Evolutionary conservation across 1,139 yeast species (phyloP).

Genomic region (Yamadazyma atmosphaerica): DNA sequence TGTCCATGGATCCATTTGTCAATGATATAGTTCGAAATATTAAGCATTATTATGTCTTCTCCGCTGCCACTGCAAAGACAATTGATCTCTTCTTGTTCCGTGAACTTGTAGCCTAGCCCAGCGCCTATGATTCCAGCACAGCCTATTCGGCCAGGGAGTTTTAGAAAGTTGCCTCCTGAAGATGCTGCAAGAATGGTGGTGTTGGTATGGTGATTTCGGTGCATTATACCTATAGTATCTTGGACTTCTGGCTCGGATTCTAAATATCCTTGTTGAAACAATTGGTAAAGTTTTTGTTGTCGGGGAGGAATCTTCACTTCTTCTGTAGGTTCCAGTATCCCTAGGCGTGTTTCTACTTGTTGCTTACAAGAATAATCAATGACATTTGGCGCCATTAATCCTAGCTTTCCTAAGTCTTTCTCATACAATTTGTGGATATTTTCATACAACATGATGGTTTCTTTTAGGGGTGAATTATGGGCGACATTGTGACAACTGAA

Average conservation of each 20-base stretch:
- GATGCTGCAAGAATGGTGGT: constrained; percentile 36
- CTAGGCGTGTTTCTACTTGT: constrained; percentile 9
- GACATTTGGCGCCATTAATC: constrained; percentile 28
- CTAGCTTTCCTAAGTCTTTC: constrained; percentile 15
- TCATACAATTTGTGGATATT: constrained; percentile 14
- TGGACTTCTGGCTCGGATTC: constrained; percentile 13
- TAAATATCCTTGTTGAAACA: constrained; percentile 15
- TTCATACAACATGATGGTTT: constrained; percentile 20
- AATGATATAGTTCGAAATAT: constrained; percentile 32
- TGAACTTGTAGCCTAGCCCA: constrained; percentile 30
- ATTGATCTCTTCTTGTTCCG: constrained; percentile 22
- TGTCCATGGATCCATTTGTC: neutral
- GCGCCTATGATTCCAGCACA: constrained; percentile 54
- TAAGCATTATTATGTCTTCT: constrained; percentile 49
- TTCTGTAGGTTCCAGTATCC: constrained; percentile 3
- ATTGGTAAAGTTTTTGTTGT: constrained; percentile 12
- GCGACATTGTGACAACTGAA: constrained; percentile 28
- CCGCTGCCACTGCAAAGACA: constrained; percentile 59
- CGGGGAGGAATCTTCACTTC: constrained; percentile 6
- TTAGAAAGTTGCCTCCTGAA: constrained; percentile 55
- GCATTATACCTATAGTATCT: constrained; percentile 38
- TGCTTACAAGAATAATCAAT: constrained; percentile 14
- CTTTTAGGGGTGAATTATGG: constrained; percentile 23
- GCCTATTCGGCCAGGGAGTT: constrained; percentile 51
- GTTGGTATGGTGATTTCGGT: constrained; percentile 10